Evolutionary conservation across 768 basidiomycete genomes (phyloP).

Genomic region (Dacryopinax primogenitus): DNA sequence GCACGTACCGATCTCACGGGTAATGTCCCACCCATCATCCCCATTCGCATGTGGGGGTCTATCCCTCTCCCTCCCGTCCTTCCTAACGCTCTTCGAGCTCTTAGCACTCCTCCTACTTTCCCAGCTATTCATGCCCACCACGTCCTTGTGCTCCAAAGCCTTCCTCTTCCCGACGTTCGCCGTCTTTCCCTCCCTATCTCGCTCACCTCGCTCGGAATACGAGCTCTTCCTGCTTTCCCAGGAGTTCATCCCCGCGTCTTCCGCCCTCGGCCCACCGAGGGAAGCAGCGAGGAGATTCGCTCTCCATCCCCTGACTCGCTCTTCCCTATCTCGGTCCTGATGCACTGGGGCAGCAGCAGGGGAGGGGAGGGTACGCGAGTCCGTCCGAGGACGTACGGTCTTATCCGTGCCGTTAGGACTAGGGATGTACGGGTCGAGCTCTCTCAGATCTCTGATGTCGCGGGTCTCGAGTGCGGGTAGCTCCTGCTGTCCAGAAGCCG

Average conservation of each 20-base stretch:
- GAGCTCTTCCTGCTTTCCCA: slow-evolving; percentile 1
- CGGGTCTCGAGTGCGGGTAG: neutral
- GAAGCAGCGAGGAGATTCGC: neutral
- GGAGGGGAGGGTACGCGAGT: neutral
- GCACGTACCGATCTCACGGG: slow-evolving; percentile 19
- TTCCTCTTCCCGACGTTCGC: neutral
- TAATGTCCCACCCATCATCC: slow-evolving; percentile 18
- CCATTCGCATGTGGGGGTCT: neutral
- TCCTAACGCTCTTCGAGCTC: slow-evolving; percentile 10
- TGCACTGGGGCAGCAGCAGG: neutral
- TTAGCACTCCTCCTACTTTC: slow-evolving; percentile 14
- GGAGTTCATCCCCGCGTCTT: neutral
- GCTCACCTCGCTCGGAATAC: neutral
- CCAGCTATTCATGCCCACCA: slow-evolving; percentile 14
- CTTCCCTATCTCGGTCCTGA: slow-evolving; percentile 18
- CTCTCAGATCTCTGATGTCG: neutral
- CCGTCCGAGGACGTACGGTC: neutral
- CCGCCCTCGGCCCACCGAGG: neutral
- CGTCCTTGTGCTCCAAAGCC: neutral
- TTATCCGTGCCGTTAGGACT: slow-evolving; percentile 8
- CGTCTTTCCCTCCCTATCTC: neutral
- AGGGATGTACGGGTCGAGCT: neutral
- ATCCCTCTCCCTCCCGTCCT: slow-evolving; percentile 9
- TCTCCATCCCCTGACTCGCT: slow-evolving; percentile 20
- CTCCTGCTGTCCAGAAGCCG: too few species aligned